Base-by-base conservation (phyloP, 2,329 filamentous ascomycete species). In the Nothomitra cinnamomea region DNA sequence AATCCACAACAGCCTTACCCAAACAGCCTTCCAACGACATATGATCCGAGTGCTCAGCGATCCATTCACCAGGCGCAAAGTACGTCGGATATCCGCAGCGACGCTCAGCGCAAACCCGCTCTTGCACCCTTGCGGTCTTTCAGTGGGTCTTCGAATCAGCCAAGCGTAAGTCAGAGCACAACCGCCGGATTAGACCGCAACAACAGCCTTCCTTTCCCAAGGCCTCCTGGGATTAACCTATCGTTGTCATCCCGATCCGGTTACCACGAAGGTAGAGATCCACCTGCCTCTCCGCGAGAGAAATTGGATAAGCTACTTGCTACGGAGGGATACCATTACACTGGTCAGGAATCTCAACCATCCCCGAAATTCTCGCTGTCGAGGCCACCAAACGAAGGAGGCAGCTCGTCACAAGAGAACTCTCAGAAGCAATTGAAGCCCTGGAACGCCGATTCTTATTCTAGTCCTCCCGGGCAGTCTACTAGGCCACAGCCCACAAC, bases 281-380 rank as follows among this genome's bases (percentile, higher is more conserved):
- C 21, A 32, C 61, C 63, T 54, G 60, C 58, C 52, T 65, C 61
- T 42, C 63, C 64, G 10, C 63, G 63, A 54, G 63, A 66, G 56
- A 62, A 60, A 58, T 60, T 64, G 51, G 62, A 66, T 59, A 63
- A 65, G 54, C 56, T 64, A 19, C 53, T 65, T 50, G 64, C 64
- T 50, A 61, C 62, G n/a, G 62, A 65, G 56, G 61, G 60, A 55
- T 63, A 53, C 51, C 63, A 64, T 54, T 66, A 64, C 56, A 32
- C 8, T 3, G 17, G 19, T 22, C 21, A 53, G 8, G 19, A 24
- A 21, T n/a, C 45, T 17, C 24, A 35, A 15, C 12, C 45, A 32
- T 24, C 45, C 32, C 15, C 13, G 10, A 28, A 10, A 35, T 22
- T 17, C 3, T 21, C 38, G 21, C n/a, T 25, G 24, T 24, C 21